A percentile compares a stretch with the other conserved stretches of the same genome.
Conservation (phyloP, 2,329 filamentous ascomycete genomes). For the Exophiala aquamarina region DNA sequence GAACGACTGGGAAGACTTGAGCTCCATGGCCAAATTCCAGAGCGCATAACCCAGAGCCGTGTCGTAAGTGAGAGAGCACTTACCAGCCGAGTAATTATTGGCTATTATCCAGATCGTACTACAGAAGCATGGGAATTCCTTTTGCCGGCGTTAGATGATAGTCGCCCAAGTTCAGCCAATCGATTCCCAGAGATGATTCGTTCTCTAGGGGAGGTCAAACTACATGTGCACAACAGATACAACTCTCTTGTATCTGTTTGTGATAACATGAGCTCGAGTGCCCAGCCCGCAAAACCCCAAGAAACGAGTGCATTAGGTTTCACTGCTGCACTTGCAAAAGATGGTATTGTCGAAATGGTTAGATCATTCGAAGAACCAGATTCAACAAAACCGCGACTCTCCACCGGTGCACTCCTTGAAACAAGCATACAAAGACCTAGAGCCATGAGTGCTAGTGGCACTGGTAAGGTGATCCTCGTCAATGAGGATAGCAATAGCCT, state of each 20-base stretch:
- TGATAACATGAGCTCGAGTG: conserved; percentile 23
- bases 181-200: conserved; percentile 21
- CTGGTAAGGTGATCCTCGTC: conserved; percentile 79
- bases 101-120: conserved; percentile 13
- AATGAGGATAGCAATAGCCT: conserved; percentile 70
- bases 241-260: conserved; percentile 19
- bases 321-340: conserved; percentile 19
- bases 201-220: conserved; percentile 14
- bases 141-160: conserved; percentile 11
- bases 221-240: conserved; percentile 18
- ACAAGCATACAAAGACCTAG: conserved; percentile 15
- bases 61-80: conserved; percentile 19
- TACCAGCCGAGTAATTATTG: conserved; percentile 22
- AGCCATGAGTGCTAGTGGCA: conserved; percentile 18
- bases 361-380: conserved; percentile 19
- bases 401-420: conserved; percentile 13
- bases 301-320: conserved; percentile 14
- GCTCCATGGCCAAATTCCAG: conserved; percentile 9
- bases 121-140: conserved; percentile 23
- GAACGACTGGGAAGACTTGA: conserved; percentile 12
- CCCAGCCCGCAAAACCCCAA: conserved; percentile 9
- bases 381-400: conserved; percentile 19
- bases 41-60: conserved; percentile 22
- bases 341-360: conserved; percentile 21
- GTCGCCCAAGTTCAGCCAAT: conserved; percentile 2